Conservation (phyloP, 2,329 filamentous ascomycete species). For the Ophiostoma quercus region DNA sequence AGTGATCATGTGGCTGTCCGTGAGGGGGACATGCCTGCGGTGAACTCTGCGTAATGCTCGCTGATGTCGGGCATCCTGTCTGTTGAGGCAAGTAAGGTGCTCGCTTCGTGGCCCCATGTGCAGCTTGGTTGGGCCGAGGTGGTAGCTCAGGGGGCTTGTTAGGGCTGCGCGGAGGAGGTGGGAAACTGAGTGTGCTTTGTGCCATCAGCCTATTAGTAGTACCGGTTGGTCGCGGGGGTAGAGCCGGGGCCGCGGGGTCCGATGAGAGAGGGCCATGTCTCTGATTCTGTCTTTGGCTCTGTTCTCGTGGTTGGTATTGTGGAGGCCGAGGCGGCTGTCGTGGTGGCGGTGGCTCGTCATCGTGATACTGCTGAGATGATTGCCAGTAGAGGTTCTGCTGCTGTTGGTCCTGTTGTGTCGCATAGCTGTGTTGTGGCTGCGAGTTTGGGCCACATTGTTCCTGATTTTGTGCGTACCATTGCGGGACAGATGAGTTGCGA, state of each 20-base stretch:
- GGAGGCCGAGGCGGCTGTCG: not conserved
- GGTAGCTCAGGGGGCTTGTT: constrained; percentile 21
- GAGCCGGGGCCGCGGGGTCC: not conserved
- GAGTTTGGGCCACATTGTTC: too few species aligned
- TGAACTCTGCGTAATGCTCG: not conserved
- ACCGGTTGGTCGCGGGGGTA: constrained; percentile 18
- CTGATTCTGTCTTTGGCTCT: not conserved
- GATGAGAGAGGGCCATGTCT: not conserved
- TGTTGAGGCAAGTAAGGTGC: not conserved
- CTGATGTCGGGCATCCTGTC: not conserved
- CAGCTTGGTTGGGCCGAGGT: not conserved
- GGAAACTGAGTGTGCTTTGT: constrained; percentile 19
- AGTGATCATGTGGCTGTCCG: too few species aligned
- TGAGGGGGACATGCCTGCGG: not conserved
- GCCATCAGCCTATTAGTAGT: constrained; percentile 13
- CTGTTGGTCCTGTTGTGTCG: not conserved
- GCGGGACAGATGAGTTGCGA: not conserved
- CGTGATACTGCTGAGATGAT: not conserved
- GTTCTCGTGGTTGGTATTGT: not conserved
- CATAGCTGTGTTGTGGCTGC: not conserved
- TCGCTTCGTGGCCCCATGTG: not conserved
- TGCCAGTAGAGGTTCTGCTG: not conserved
- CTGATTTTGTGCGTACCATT: not conserved
- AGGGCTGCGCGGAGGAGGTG: constrained; percentile 23
- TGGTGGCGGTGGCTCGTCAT: not conserved